Conservation (phyloP, 2,329 filamentous ascomycete genomes). For the Alternaria atra region DNA sequence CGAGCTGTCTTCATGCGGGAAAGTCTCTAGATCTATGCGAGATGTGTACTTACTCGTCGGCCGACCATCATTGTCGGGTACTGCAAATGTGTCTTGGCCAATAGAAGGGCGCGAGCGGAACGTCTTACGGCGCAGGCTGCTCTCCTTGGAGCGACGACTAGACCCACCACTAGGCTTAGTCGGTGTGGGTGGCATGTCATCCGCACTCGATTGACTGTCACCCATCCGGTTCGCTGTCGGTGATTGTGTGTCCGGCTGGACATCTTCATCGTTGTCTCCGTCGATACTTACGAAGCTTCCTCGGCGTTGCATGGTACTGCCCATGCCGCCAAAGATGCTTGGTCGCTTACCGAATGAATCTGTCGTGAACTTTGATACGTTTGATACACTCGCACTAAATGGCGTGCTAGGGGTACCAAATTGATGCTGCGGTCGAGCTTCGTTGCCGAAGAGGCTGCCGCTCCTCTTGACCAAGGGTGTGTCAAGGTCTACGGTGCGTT, state of each 20-base stretch:
- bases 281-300: conserved; percentile 84
- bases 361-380: conserved; percentile 68
- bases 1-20: conserved; percentile 44
- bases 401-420: conserved; percentile 85
- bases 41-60: conserved; percentile 51
- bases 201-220: conserved; percentile 66
- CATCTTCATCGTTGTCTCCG: conserved; percentile 79
- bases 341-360: conserved; percentile 72
- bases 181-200: conserved; percentile 91
- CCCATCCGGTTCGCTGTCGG: conserved; percentile 62
- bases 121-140: conserved; percentile 60
- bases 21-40: conserved; percentile 15
- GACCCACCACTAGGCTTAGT: conserved; percentile 73
- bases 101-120: conserved; percentile 58
- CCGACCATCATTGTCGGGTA: conserved; percentile 44
- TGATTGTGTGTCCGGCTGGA: conserved; percentile 57
- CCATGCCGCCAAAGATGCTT: conserved; percentile 68
- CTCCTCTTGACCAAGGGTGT: conserved; percentile 53
- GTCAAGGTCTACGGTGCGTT: conserved; percentile 44
- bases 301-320: conserved; percentile 62
- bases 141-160: conserved; percentile 59
- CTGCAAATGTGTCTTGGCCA: conserved; percentile 58
- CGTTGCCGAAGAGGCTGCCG: conserved; percentile 67
- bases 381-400: conserved; percentile 71
- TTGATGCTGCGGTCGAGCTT: conserved; percentile 72